phyloP scores from a whole-genome alignment of 2,329 filamentous ascomycete genomes.

The Stachybotrys chartarum region DNA sequence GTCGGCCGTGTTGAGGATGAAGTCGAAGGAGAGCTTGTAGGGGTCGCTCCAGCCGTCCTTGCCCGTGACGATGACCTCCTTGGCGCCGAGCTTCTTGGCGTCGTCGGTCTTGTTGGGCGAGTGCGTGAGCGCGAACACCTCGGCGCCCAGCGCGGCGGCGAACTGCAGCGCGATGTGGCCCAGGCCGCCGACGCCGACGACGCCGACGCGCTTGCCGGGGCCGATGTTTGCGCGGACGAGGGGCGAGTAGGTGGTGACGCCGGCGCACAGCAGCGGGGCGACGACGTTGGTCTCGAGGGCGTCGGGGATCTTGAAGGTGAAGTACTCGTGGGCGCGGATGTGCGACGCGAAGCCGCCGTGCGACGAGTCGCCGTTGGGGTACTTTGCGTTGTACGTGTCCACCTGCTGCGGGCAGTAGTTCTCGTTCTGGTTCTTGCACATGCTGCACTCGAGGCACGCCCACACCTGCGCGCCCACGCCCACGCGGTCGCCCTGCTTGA shows the following conservation, averaged over 20 bases:
- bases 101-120: slow-evolving; percentile 51
- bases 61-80: slow-evolving; percentile 38
- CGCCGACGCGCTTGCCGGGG: slow-evolving; percentile 62
- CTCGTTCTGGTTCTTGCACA: slow-evolving; percentile 40
- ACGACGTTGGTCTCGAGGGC: slow-evolving; percentile 38
- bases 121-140: slow-evolving; percentile 58
- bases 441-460: slow-evolving; percentile 44
- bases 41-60: slow-evolving; percentile 51
- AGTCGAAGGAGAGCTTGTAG: slow-evolving; percentile 42
- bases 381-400: slow-evolving; percentile 52
- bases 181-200: slow-evolving; percentile 66
- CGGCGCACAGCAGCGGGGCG: slow-evolving; percentile 70
- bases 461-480: slow-evolving; percentile 55
- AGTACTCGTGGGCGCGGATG: slow-evolving; percentile 46
- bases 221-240: slow-evolving; percentile 60
- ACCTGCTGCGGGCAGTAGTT: slow-evolving; percentile 41
- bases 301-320: slow-evolving; percentile 53
- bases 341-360: slow-evolving; percentile 57
- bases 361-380: slow-evolving; percentile 49
- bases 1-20: slow-evolving; percentile 43
- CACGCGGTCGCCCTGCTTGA: slow-evolving; percentile 57
- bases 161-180: slow-evolving; percentile 69
- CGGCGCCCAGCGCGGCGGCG: slow-evolving; percentile 62
- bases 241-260: slow-evolving; percentile 67
- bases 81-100: slow-evolving; percentile 55